Conservation (phyloP, 495 filamentous ascomycete species). For the Opeltia flavorubescens region DNA sequence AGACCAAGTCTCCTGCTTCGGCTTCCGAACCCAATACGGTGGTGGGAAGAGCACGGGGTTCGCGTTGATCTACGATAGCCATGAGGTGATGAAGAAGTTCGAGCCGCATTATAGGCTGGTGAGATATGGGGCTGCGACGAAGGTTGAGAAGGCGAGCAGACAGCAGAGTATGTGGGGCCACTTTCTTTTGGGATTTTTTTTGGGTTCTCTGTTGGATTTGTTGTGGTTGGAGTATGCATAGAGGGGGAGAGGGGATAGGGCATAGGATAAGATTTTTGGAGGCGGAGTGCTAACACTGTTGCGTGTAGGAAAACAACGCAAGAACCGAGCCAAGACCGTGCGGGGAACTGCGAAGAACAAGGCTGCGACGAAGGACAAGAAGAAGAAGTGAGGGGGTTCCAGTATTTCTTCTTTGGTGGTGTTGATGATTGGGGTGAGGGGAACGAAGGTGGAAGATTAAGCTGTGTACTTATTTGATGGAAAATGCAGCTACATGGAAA, state of each 20-base stretch:
- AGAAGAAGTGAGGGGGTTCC: slow-evolving; percentile 33
- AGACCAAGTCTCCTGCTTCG: slow-evolving; percentile 93
- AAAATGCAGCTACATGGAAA: too few species aligned
- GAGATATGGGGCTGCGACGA: slow-evolving; percentile 74
- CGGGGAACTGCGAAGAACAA: slow-evolving; percentile 86
- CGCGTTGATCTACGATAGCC: slow-evolving; percentile 93
- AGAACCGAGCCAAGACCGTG: slow-evolving; percentile 98
- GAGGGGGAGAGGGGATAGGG: not conserved
- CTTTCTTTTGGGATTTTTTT: not conserved
- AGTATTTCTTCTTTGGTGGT: slow-evolving; percentile 1
- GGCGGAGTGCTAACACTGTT: not conserved
- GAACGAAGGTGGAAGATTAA: not conserved
- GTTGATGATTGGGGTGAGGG: slow-evolving; percentile 16
- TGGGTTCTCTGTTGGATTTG: not conserved
- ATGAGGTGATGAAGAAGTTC: slow-evolving; percentile 98
- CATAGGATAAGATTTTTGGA: not conserved
- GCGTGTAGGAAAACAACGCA: slow-evolving; percentile 95
- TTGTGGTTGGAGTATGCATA: not conserved
- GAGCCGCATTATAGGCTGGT: slow-evolving; percentile 96
- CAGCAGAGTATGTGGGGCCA: slow-evolving; percentile 80
- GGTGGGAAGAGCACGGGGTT: slow-evolving; percentile 99
- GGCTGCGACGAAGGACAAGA: slow-evolving; percentile 74
- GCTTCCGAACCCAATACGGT: slow-evolving; percentile 96
- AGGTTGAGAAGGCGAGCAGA: slow-evolving; percentile 91
- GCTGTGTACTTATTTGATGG: slow-evolving; percentile 11